Percentiles rank a stretch among this genome's conserved stretches.
phyloP scores from a whole-genome alignment of 148 eudicot species.

The Chenopodium suecicum region DNA sequence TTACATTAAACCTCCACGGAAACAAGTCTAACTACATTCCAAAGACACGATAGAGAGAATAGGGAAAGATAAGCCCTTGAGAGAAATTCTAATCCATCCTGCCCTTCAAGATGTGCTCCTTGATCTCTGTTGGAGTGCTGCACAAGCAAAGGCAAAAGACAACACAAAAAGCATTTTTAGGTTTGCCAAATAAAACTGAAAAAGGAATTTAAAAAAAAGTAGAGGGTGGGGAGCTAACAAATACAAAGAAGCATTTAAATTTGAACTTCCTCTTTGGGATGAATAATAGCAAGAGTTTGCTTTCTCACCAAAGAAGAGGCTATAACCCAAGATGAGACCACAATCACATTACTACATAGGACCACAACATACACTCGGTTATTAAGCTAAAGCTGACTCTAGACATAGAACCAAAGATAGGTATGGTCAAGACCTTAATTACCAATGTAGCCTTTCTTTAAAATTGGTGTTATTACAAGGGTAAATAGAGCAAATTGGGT shows the following conservation, averaged over 20 bases:
- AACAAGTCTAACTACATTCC: neutral
- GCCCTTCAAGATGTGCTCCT: conserved; percentile 87
- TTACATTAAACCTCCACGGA: neutral
- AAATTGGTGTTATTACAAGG: no score
- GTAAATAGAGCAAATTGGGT: no score
- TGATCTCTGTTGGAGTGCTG: conserved; percentile 93
- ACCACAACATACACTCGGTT: no score
- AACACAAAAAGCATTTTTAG: neutral
- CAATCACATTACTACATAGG: no score
- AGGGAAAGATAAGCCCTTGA: neutral
- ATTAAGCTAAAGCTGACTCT: no score
- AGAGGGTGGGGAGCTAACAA: neutral
- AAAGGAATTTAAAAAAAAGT: neutral
- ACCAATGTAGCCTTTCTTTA: no score
- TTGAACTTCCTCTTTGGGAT: neutral
- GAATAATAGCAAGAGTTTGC: neutral
- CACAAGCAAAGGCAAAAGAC: conserved; percentile 21
- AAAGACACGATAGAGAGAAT: neutral
- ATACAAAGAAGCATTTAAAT: no score
- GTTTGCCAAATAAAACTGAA: neutral
- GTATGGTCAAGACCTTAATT: no score
- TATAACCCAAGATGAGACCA: no score
- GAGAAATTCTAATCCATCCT: conserved; percentile 64
- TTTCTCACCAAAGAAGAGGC: no score
- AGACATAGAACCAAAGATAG: no score